Evolutionary conservation across 306 rosid genomes (phyloP), one percentile per base, ranked within the genome.

Genomic region (Myrica gale): DNA sequence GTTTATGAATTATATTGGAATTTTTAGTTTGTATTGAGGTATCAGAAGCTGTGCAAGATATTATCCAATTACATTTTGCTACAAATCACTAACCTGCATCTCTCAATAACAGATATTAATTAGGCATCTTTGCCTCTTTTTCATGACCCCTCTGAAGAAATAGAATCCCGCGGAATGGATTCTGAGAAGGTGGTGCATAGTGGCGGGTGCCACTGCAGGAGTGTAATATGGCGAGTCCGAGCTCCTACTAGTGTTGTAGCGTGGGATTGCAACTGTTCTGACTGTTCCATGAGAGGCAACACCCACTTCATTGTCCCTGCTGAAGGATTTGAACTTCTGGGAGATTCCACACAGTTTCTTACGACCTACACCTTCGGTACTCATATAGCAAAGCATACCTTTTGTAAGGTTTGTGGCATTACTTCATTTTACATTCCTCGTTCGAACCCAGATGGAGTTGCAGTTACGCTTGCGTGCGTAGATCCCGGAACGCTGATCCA

Each of bases 121-220:
- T 17, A 39, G 48, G 39, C 69, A 63, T 63, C 69, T 16, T n/a
- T n/a, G n/a, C n/a, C n/a, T n/a, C n/a, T n/a, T n/a, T 63, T 63
- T 42, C 41, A 11, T 17, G 9, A 39, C 56, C 17, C 55, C 21
- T 23, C 55, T 26, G 37, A 26, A 68, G 55, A 19, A 72, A 41
- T 9, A 60, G 78, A 83, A 83, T 39, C 58, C 42, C 9, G 76
- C 48, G 65, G 75, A 77, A 91, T 93, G 98, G 90, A 86, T 21
- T 76, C 82, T 39, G 91, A 84, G 75, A 51, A 71, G 53, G 88
- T 87, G 70, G 87, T 73, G 70, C 98, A 94, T 60, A 73, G 45
- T 19, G 98, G 98, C 42, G 95, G 97, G 10, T 94, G 98, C 77
- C 98, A 90, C 77, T 94, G 98, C 86, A 79, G 82, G 92, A 90